Percentiles rank a stretch among this genome's conserved stretches.
Evolutionary conservation across 2,329 filamentous ascomycete genomes (phyloP).

Genomic region (Colletotrichum viniferum): DNA sequence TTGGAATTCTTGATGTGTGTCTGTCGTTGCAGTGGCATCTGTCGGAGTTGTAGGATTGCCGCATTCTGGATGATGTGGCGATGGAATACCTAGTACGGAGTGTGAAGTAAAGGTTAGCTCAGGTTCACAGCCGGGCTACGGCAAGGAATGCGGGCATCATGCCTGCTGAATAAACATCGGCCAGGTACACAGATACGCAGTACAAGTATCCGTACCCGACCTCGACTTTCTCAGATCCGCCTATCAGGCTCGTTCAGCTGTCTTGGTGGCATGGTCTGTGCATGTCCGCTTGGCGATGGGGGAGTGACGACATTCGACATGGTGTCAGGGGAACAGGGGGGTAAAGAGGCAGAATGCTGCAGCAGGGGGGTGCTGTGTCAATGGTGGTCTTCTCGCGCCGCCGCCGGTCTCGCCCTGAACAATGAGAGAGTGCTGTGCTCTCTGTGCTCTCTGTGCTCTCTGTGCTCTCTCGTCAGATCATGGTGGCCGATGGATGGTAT

Average conservation of each 20-base stretch:
- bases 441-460: background rate
- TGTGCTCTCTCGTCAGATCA: background rate
- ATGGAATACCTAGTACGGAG: background rate
- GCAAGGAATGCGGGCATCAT: slow-evolving; percentile 16
- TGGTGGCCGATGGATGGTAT: background rate
- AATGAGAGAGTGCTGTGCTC: too few species aligned
- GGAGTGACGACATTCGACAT: slow-evolving; percentile 17
- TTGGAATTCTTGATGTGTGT: background rate
- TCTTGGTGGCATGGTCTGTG: slow-evolving; percentile 2
- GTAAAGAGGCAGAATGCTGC: background rate
- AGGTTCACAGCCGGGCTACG: background rate
- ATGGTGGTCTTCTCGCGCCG: background rate
- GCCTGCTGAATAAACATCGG: slow-evolving; percentile 2
- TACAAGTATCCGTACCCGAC: background rate
- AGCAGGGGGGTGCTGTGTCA: background rate
- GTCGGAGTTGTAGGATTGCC: background rate
- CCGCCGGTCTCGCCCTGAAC: background rate
- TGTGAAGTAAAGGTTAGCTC: background rate
- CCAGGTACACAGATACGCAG: background rate
- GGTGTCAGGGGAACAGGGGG: background rate
- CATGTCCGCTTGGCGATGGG: background rate
- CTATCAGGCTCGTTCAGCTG: background rate
- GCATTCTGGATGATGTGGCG: background rate
- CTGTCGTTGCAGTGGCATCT: background rate
- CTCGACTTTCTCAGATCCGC: background rate